These are phyloP conservation scores for Ophiostoma australiae DNA, from an alignment of 2,329 filamentous ascomycete genomes.

Conservation along the genomic window DNA sequence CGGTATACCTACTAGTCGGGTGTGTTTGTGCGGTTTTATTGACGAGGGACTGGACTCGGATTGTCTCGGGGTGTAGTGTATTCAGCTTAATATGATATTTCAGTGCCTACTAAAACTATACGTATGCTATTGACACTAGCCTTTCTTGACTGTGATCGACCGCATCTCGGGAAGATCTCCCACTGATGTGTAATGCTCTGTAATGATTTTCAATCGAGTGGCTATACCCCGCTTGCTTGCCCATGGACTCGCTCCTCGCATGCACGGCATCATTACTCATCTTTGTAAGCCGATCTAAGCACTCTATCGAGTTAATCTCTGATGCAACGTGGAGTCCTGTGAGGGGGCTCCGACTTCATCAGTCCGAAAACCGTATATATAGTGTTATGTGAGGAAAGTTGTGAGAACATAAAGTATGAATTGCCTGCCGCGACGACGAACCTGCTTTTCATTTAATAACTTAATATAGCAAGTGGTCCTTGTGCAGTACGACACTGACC, in stretches of 20 bases:
- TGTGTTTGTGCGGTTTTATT: not conserved
- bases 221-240: constrained; percentile 4
- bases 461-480: too few species aligned
- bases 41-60: too few species aligned
- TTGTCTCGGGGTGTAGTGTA: not conserved
- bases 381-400: too few species aligned
- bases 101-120: too few species aligned
- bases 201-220: not conserved
- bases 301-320: not conserved
- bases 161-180: not conserved
- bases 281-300: not conserved
- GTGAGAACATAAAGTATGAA: too few species aligned
- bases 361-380: too few species aligned
- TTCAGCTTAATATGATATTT: not conserved
- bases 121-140: not conserved
- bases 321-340: not conserved
- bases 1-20: constrained; percentile 39
- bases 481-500: too few species aligned
- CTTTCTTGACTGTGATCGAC: not conserved
- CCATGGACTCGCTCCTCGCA: not conserved
- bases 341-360: not conserved
- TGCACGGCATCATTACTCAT: constrained; percentile 1
- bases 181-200: constrained; percentile 4
- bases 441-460: too few species aligned
- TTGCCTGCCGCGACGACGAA: too few species aligned